Base-by-base conservation (phyloP, 176 grass and related monocot species). In the Zoysia japonica region DNA sequence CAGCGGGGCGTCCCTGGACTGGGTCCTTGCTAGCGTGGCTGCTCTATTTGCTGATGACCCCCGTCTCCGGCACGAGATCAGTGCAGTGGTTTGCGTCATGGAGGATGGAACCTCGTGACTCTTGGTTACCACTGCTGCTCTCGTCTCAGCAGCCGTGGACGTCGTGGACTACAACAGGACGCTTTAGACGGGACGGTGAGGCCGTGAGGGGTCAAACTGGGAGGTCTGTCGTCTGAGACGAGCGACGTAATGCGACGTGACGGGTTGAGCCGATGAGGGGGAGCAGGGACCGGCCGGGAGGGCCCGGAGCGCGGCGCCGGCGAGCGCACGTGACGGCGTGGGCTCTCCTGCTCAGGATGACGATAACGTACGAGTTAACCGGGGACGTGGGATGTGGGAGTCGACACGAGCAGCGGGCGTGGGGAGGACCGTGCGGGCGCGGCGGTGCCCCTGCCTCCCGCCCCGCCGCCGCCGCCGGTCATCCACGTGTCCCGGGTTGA, bases 1-100 rank as follows among this genome's bases (percentile, higher is more conserved):
- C 3, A 49, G 48, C 9, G 9, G 45, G 5, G 5, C 61, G 61
- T 57, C 14, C 37, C 12, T 79, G 80, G 69, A 79, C 47, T 20
- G 37, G 80, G 86, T 84, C 61, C 85, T 50, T 6, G 59, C 40
- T 54, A 46, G 43, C 47, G 39, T 42, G 17, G 82, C 65, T 17
- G 70, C 48, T 39, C 13, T 14, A 9, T 2, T 20, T 20, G 3
- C 5, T 37, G 42, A 13, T 44, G 35, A 1, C 28, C 28, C 28
- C 28, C 0, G 28, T 28, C 28, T 28, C 28, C 28, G 28, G 4
- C 48, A 3, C 14, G 49, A 17, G 7, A 40, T 40, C 11, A 40
- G 62, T 65, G 11, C 11, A 14, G 28, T 7, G 36, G 36, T 65
- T 65, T 40, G 55, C 55, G 5, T 15, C 12, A 6, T 10, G n/a